These are phyloP conservation scores for Botrytis squamosa DNA, from an alignment of 2,329 filamentous ascomycete species.

Conservation along the genomic window DNA sequence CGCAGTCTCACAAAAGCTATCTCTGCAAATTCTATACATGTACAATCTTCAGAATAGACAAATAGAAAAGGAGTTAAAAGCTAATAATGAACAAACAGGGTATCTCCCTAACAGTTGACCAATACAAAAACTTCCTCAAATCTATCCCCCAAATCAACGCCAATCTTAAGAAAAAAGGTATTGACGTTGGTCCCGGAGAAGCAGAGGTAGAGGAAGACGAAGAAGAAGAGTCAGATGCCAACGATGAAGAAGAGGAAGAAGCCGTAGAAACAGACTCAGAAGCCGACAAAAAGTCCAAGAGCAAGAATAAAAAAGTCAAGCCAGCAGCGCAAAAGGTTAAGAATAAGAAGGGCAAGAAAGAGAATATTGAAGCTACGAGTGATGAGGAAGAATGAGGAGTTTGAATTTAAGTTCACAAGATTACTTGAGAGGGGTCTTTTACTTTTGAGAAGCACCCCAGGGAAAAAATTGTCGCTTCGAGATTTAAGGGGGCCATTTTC, in stretches of 20 bases:
- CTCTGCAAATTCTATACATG: background rate
- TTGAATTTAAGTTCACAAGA: background rate
- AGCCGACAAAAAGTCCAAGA: slow-evolving; percentile 1
- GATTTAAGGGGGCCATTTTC: background rate
- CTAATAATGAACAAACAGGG: slow-evolving; percentile 46
- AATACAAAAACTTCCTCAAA: slow-evolving; percentile 58
- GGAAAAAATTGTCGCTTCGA: background rate
- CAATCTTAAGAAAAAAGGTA: slow-evolving; percentile 51
- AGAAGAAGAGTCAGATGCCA: background rate
- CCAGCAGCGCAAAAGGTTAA: slow-evolving; percentile 42
- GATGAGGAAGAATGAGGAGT: slow-evolving; percentile 53
- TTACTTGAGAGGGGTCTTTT: background rate
- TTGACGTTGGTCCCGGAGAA: slow-evolving; percentile 30
- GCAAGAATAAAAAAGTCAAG: slow-evolving; percentile 2
- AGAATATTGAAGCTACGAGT: slow-evolving; percentile 64
- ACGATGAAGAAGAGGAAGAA: background rate
- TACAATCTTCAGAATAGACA: background rate
- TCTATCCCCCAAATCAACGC: slow-evolving; percentile 59
- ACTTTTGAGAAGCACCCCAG: background rate
- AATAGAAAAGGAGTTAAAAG: background rate
- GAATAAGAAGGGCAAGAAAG: slow-evolving; percentile 47
- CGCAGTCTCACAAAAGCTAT: background rate
- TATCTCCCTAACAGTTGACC: slow-evolving; percentile 63
- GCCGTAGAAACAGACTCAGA: slow-evolving; percentile 1
- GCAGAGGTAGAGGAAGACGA: background rate